Base-by-base conservation (phyloP, 2,329 filamentous ascomycete species). In the Fusarium veterinarium region DNA sequence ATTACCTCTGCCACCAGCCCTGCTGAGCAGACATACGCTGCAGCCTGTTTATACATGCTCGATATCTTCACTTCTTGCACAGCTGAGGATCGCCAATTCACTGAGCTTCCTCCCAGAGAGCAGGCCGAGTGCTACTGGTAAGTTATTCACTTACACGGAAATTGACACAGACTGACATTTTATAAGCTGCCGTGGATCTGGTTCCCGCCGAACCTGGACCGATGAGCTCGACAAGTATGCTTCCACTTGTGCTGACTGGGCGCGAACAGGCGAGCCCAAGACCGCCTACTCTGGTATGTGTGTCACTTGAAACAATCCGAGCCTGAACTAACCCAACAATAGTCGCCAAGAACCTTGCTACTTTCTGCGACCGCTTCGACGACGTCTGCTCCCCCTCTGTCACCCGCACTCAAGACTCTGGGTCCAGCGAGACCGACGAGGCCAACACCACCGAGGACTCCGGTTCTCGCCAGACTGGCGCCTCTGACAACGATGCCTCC, bases 101-200 rank as follows among this genome's bases (percentile, higher is more conserved):
- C 72, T n/a, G 44, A 67, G 8, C 60, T 79, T 28, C 75, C 75
- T 28, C 74, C 59, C 60, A 69, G 51, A 25, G 72, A 77, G 35
- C 79, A 81, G 51, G 79, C 80, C 23, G 67, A 74, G 23, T 81
- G 80, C 74, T 80, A 79, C 71, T 81, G 80, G 80, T 81, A 55
- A 65, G 79, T 67, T 9, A 10, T 20, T 8, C 31, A 49, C 7
- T 12, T 16, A 28, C n/a, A 30, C 20, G 38, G 51, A 20, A 56
- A 37, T 17, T 20, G 25, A 17, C 20, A 9, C 16, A 53, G 13
- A n/a, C 71, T 79, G 31, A 79, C 62, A 25, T 19, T n/a, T 49
- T 17, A 16, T 11, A 49, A 79, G 75, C 69, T 80, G 77, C 60
- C 69, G 67, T 42, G 74, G 73, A 19, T 51, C 59, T 10, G 69